Evolutionary conservation across 257 asterid genomes (phyloP).

Genomic region (Fraxinus quadrangulata): DNA sequence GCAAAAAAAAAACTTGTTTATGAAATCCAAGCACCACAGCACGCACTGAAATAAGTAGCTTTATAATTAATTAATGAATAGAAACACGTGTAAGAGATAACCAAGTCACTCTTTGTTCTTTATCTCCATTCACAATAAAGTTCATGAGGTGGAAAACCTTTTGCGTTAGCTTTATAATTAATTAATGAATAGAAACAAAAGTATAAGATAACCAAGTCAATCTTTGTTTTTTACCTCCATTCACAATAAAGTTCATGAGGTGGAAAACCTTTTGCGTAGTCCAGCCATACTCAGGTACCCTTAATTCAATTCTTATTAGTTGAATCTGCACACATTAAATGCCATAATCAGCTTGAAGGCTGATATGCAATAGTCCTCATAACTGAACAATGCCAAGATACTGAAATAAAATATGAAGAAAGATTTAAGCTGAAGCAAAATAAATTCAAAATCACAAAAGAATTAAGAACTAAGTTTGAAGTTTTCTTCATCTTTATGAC

Average conservation of each 20-base stretch:
- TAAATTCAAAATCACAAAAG: not conserved
- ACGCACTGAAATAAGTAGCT: constrained; percentile 64
- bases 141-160: constrained; percentile 99
- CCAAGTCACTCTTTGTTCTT: constrained; percentile 24
- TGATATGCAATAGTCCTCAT: constrained; percentile 10
- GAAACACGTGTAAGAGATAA: constrained; percentile 1
- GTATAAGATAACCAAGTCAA: no score
- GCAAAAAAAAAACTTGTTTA: constrained; percentile 67
- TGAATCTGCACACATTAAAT: constrained; percentile 70
- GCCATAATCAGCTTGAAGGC: constrained; percentile 17
- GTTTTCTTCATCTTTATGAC: not conserved
- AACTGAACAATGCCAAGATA: constrained; percentile 8
- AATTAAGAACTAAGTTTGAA: not conserved
- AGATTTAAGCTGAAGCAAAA: constrained; percentile 5
- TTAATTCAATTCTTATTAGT: constrained; percentile 76
- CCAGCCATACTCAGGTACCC: constrained; percentile 99
- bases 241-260: constrained; percentile 92
- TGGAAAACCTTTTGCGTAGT: constrained; percentile 97
- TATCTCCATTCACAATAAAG: constrained; percentile 96
- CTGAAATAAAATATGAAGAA: constrained; percentile 11
- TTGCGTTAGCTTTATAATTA: no score
- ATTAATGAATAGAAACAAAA: no score
- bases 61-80: constrained; percentile 19
- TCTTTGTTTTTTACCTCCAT: constrained; percentile 71
- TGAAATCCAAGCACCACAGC: constrained; percentile 86